Base-by-base conservation (phyloP, 2,329 filamentous ascomycete species). In the Penicillium concentricum region DNA sequence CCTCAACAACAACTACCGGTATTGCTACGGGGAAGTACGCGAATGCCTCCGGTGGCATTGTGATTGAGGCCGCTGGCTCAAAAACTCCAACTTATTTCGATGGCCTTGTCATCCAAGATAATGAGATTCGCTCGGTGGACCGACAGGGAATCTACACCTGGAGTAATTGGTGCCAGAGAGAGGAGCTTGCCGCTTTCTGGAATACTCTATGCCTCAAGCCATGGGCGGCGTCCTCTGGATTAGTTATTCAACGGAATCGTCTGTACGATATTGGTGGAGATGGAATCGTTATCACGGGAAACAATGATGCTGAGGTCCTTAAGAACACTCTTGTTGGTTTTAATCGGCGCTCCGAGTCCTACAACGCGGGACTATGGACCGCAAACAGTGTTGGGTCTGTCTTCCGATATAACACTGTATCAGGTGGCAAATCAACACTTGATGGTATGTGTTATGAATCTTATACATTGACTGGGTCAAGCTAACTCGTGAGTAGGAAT, bases 71-170 rank as follows among this genome's bases (percentile, higher is more conserved):
- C 6, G 38, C 34, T 9, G 49, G 49, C 15, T 39, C 35, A n/a
- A 24, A 9, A 15, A 51, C 49, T 22, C 20, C 37, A 43, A 51
- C 34, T 6, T 51, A 51, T 30, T 51, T 51, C 9, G 20, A 35
- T 32, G 20, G 28, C 16, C n/a, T 51, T 15, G 3, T 32, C 5
- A 22, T 51, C 12, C 49, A 51, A 34, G 49, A 51, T 32, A 51
- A 51, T 34, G 49, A 41, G 15, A 51, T 51, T 13, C 49, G 37
- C 5, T 41, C 49, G 1, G 49, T 51, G 4, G 49, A 51, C 5
- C 49, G 49, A 16, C 49, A 51, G 49, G 49, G 49, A n/a, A 51
- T 51, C 24, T 51, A 51, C n/a, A 51, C 49, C 16, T 51, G 49
- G 49, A 26, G 35, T 12, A 51, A 51, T 30, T 51, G 49, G 49